A percentile compares a stretch with the other conserved stretches of the same genome.
Evolutionary conservation across 2,329 filamentous ascomycete species (phyloP).

Genomic region (Aureobasidium leucospermi): DNA sequence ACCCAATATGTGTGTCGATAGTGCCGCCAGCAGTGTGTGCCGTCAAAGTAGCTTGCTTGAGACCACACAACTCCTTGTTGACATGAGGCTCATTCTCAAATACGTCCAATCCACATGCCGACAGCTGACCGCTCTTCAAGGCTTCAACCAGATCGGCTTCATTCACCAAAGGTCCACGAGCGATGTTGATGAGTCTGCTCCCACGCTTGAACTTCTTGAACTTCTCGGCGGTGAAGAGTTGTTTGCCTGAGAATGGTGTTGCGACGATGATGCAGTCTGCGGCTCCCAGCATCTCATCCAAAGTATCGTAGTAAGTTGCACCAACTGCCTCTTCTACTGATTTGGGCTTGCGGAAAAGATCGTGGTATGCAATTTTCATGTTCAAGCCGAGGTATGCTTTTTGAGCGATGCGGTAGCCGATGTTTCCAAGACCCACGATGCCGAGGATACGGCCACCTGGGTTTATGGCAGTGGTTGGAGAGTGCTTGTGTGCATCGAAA

Average conservation of each 20-base stretch:
- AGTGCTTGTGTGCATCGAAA: conserved; percentile 51
- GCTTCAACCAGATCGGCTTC: conserved; percentile 56
- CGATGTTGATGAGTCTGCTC: conserved; percentile 57
- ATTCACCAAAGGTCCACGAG: conserved; percentile 57
- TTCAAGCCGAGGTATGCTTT: conserved; percentile 54
- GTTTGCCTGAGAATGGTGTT: conserved; percentile 46
- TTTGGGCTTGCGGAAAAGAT: conserved; percentile 45
- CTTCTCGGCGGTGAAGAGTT: conserved; percentile 43
- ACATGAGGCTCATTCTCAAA: conserved; percentile 49
- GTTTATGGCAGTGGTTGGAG: conserved; percentile 55
- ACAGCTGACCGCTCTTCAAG: conserved; percentile 45
- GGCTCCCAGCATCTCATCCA: conserved; percentile 46
- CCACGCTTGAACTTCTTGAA: conserved; percentile 49
- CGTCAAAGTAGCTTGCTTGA: conserved; percentile 35
- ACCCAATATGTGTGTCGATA: conserved; percentile 34
- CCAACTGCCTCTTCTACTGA: conserved; percentile 42
- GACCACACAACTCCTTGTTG: conserved; percentile 35
- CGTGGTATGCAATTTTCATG: conserved; percentile 60
- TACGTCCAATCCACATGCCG: conserved; percentile 56
- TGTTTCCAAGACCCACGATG: conserved; percentile 61
- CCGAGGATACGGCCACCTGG: conserved; percentile 55
- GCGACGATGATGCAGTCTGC: conserved; percentile 58
- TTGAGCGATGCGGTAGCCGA: conserved; percentile 44
- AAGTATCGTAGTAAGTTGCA: conserved; percentile 44
- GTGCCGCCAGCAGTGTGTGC: conserved; percentile 34